Evolutionary conservation across 2,329 filamentous ascomycete genomes (phyloP), one percentile per base, ranked within the genome.

Genomic region (Apiospora koreana): DNA sequence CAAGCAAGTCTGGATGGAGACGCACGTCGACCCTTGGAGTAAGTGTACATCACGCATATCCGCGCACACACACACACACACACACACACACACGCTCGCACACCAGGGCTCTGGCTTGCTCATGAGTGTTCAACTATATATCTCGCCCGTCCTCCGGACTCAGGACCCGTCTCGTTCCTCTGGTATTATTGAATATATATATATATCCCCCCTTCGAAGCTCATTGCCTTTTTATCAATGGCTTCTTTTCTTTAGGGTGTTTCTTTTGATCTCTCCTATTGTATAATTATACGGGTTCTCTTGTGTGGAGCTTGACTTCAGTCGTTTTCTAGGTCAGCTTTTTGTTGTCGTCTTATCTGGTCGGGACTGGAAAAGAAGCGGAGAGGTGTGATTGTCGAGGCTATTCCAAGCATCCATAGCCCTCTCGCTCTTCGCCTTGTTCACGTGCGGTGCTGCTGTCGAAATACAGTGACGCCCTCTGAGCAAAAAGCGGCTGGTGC

Each of bases 161-260:
- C 66, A 41, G 66, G n/a, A 68, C 45, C 66, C 43, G 66, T 38
- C 66, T 62, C 18, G 31, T 68, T 48, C 28, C 66, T 68, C 45
- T 43, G 42, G 42, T 67, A 46, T 46, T 67, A 25, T 21, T 46
- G 54, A 62, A 35, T 45, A 28, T 45, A 65, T 46, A 31, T 46
- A 67, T 67, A 66, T 66, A 66, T 46, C 65, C 58, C 58, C 74
- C 75, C 77, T 72, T 70, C 76, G 77, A 77, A 76, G 76, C 74
- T 77, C 78, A 76, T 76, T 79, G 79, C 76, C 78, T 79, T 79
- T 76, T 73, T 76, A 74, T 73, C 76, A 76, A 83, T 82, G 82
- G 78, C 79, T 79, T 83, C 79, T 77, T 81, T 82, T 81, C 79
- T 79, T 82, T 68, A 38, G 77, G 70, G 72, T 70, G 65, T 73